Conservation (phyloP, 495 filamentous ascomycete genomes). For the Penicillium roqueforti region DNA sequence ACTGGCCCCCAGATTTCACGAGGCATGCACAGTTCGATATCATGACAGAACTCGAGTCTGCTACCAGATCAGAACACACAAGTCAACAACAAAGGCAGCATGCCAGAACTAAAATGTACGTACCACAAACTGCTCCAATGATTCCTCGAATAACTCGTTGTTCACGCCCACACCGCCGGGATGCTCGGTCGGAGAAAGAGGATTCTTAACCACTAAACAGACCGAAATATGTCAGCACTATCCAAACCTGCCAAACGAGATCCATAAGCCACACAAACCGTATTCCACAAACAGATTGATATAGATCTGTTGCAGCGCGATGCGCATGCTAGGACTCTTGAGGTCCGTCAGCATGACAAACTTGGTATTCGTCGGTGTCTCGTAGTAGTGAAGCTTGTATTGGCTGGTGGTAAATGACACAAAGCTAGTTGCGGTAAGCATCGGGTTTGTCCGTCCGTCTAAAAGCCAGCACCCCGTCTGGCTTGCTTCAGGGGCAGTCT, state of each 20-base stretch:
- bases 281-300: conserved; percentile 97
- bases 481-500: conserved; percentile 6
- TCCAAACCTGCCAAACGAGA: not conserved
- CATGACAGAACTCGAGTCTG: conserved; percentile 40
- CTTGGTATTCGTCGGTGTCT: conserved; percentile 90
- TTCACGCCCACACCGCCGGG: conserved; percentile 81
- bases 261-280: conserved; percentile 47
- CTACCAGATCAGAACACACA: conserved; percentile 24
- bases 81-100: conserved; percentile 12
- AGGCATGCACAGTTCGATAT: not conserved
- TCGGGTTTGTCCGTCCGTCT: not conserved
- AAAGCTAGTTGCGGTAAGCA: conserved; percentile 52
- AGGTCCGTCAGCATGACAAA: conserved; percentile 96
- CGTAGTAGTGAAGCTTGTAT: conserved; percentile 99
- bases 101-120: conserved; percentile 16
- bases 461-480: not conserved
- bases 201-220: conserved; percentile 82
- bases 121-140: conserved; percentile 80
- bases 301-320: conserved; percentile 95
- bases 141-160: conserved; percentile 92
- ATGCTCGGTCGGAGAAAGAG: conserved; percentile 85
- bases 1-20: not conserved
- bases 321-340: conserved; percentile 81
- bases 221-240: conserved; percentile 5
- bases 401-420: conserved; percentile 84